Base-by-base conservation (phyloP, 1,284 basidiomycete genomes). In the Anthracocystis setariae region DNA sequence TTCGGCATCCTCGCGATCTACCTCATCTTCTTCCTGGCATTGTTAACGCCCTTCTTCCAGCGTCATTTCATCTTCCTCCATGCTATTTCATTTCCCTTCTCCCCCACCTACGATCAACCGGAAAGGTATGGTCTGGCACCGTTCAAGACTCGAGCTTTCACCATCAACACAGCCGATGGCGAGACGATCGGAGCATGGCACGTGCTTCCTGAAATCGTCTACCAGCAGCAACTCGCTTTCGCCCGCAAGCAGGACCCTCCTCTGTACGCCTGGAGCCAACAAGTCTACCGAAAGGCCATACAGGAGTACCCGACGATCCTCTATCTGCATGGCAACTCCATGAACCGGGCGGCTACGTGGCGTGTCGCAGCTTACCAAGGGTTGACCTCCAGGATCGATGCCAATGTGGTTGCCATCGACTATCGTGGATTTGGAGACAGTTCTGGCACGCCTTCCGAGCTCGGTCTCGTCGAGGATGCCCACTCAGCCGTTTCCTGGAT, bases 371-470 rank as follows among this genome's bases (percentile, higher is more conserved):
- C 89, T 40, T 91, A 91, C 80, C 83, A 86, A 10, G 84, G 86
- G 0, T 88, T 90, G 68, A 86, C 90, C 0, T 86, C 88, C 1
- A 86, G 89, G 1, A 84, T 92, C 0, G 85, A 86, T 20, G 87
- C 87, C 17, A 96, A 95, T 79, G 89, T 96, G 2, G 83, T 96
- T 20, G 89, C 89, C 0, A 88, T 92, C 43, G 94, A 96, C 83
- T 95, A 95, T 80, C 88, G 93, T n/a, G 94, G 94, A 0, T 98
- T 91, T 76, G 94, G 86, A 0, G 93, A 98, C 80, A 94, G 92
- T 55, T 87, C 88, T 0, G 92, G 93, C 1, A 83, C 23, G 2
- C 94, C 94, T 0, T 88, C 87, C 10, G 90, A 94, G 80, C 82
- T 84, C 13, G 95, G 94, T 0, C 84, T 97, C 0, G 82, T 88